A percentile compares a stretch with the other conserved stretches of the same genome.
Evolutionary conservation across 768 basidiomycete genomes (phyloP).

Genomic region (Podaxis pistillaris): DNA sequence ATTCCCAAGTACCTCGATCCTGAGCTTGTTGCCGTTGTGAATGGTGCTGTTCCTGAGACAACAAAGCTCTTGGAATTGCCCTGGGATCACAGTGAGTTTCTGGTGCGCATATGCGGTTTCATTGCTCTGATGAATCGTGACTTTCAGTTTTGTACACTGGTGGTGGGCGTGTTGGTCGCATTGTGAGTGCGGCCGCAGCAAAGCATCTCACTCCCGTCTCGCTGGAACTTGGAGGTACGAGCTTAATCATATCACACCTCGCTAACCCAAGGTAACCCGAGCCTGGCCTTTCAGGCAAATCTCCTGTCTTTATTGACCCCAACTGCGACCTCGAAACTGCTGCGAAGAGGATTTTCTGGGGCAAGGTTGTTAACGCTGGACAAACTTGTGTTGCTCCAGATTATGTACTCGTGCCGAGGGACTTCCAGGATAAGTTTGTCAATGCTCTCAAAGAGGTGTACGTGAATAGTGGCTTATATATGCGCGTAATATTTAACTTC

Average conservation of each 20-base stretch:
- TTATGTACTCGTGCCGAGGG: constrained; percentile 47
- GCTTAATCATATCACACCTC: neutral
- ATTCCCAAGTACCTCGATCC: constrained; percentile 75
- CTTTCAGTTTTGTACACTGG: constrained; percentile 64
- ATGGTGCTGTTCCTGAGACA: constrained; percentile 65
- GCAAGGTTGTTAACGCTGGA: constrained; percentile 76
- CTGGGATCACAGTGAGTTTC: neutral
- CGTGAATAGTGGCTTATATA: constrained; percentile 14
- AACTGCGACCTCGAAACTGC: constrained; percentile 62
- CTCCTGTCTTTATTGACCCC: constrained; percentile 73
- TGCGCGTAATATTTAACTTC: neutral
- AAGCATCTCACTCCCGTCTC: constrained; percentile 70
- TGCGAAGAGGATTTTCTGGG: constrained; percentile 78
- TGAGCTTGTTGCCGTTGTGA: constrained; percentile 61
- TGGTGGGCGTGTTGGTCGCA: constrained; percentile 56
- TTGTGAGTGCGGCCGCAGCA: constrained; percentile 74
- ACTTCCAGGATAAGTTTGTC: constrained; percentile 45
- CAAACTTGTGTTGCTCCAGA: constrained; percentile 72
- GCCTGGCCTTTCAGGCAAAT: constrained; percentile 47
- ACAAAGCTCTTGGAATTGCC: constrained; percentile 33
- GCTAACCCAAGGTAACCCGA: neutral
- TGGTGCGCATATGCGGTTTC: neutral
- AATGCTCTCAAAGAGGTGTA: constrained; percentile 42
- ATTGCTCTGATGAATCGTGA: neutral
- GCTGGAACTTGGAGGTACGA: constrained; percentile 39